Evolutionary conservation across 768 basidiomycete species (phyloP).

Genomic region (Amanita rubescens): DNA sequence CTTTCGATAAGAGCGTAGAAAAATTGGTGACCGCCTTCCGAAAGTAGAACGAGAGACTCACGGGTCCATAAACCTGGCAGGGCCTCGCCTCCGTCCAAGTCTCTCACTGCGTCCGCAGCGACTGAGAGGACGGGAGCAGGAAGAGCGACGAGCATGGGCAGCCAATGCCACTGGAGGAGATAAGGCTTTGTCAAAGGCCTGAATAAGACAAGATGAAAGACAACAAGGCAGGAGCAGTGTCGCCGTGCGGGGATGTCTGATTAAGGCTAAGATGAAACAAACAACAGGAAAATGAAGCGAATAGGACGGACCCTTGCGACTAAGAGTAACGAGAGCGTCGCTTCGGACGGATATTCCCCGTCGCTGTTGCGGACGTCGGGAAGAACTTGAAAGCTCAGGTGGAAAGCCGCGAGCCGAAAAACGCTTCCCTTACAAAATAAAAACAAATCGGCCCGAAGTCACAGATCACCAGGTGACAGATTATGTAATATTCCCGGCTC

Average conservation of each 20-base stretch:
- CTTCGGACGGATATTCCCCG: neutral
- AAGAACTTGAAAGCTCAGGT: neutral
- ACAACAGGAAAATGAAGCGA: neutral
- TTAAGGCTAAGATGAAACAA: slow-evolving; percentile 5
- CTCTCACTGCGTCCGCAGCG: slow-evolving; percentile 55
- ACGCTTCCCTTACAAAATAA: slow-evolving; percentile 1
- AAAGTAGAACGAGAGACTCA: slow-evolving; percentile 25
- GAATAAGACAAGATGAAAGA: slow-evolving; percentile 4
- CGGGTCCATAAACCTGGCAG: slow-evolving; percentile 63
- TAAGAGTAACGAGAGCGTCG: neutral
- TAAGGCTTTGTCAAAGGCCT: neutral
- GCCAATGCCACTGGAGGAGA: neutral
- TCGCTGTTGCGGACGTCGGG: slow-evolving; percentile 7
- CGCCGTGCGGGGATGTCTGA: slow-evolving; percentile 3
- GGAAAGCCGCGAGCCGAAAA: neutral
- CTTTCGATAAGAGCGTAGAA: slow-evolving; percentile 27
- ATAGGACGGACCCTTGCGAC: neutral
- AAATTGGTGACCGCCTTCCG: slow-evolving; percentile 3
- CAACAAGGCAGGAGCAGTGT: slow-evolving; percentile 7
- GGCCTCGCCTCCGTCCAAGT: slow-evolving; percentile 63
- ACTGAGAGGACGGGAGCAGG: slow-evolving; percentile 63
- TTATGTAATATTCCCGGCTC: slow-evolving; percentile 2
- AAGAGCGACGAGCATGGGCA: slow-evolving; percentile 41
- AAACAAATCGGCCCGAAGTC: slow-evolving; percentile 11
- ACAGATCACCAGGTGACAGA: neutral